These are phyloP conservation scores for Strobilomyces dryophilus DNA, from an alignment of 768 basidiomycete genomes.

Conservation along the genomic window DNA sequence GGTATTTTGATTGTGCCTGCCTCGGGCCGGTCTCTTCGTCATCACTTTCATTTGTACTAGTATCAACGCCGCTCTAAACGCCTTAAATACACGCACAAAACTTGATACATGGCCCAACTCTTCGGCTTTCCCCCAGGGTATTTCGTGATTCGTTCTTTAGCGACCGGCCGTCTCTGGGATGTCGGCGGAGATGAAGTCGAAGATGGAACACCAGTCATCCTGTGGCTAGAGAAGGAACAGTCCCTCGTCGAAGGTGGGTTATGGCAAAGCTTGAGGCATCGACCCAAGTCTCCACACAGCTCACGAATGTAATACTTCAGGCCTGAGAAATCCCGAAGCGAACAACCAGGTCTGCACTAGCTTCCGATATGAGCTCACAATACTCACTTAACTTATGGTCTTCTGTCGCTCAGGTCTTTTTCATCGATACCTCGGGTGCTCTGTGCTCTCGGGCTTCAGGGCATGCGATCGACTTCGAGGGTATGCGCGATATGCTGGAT, in stretches of 20 bases:
- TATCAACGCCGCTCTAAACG: not conserved
- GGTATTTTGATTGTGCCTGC: not conserved
- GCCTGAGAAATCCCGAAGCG: slow-evolving; percentile 59
- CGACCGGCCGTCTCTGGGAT: slow-evolving; percentile 35
- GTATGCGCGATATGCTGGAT: slow-evolving; percentile 32
- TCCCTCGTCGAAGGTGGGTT: slow-evolving; percentile 73
- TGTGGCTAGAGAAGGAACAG: slow-evolving; percentile 72
- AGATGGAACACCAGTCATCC: slow-evolving; percentile 44
- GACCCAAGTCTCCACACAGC: not conserved
- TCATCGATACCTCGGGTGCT: slow-evolving; percentile 72
- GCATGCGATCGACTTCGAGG: slow-evolving; percentile 78
- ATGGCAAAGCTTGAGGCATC: not conserved
- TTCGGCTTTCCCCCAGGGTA: slow-evolving; percentile 37
- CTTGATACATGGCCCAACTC: slow-evolving; percentile 19
- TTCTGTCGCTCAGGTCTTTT: slow-evolving; percentile 60
- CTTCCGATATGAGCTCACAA: not conserved
- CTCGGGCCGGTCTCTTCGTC: not conserved
- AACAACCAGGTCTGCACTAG: slow-evolving; percentile 62
- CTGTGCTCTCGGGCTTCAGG: slow-evolving; percentile 76
- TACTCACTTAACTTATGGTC: not conserved
- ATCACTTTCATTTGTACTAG: too few species aligned
- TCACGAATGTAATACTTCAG: slow-evolving; percentile 33
- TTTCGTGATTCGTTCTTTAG: slow-evolving; percentile 37
- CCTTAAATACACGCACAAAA: not conserved
- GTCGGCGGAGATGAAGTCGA: slow-evolving; percentile 30